Conservation (phyloP, 2,329 filamentous ascomycete species). For the Fusarium torulosum region DNA sequence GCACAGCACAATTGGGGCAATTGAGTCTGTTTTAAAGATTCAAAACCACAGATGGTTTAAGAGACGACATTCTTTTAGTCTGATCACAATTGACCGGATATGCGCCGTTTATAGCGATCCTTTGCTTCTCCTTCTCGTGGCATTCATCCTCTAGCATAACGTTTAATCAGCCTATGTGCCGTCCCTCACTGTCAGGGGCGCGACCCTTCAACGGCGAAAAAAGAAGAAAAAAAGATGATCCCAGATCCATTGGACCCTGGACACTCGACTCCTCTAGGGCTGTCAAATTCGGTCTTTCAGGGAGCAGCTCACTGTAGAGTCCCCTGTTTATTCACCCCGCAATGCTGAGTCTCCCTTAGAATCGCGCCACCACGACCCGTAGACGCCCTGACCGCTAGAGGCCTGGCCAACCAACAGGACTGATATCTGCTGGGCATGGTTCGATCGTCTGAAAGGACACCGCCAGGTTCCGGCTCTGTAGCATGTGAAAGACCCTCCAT, state of each 20-base stretch:
- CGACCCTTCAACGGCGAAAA: neutral
- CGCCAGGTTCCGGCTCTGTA: constrained; percentile 39
- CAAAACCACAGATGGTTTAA: constrained; percentile 10
- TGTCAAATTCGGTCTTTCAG: constrained; percentile 20
- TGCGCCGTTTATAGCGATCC: constrained; percentile 34
- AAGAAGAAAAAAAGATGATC: constrained; percentile 16
- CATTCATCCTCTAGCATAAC: constrained; percentile 5
- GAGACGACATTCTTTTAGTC: constrained; percentile 3
- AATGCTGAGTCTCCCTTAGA: constrained; percentile 20
- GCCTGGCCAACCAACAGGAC: constrained; percentile 31
- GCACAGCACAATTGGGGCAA: constrained; percentile 23
- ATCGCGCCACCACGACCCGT: constrained; percentile 40
- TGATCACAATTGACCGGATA: constrained; percentile 34
- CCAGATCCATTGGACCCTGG: constrained; percentile 6
- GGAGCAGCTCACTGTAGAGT: constrained; percentile 20
- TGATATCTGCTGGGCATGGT: constrained; percentile 31
- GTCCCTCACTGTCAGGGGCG: constrained; percentile 28
- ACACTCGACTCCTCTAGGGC: constrained; percentile 10
- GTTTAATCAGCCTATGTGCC: constrained; percentile 38
- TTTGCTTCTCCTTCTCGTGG: constrained; percentile 20
- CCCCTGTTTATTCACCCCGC: constrained; percentile 39
- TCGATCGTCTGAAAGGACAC: constrained; percentile 37
- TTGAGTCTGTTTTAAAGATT: constrained; percentile 21
- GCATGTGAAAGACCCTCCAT: constrained; percentile 39
- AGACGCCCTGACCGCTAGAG: constrained; percentile 38